phyloP scores from a whole-genome alignment of 495 filamentous ascomycete genomes.

The Hyaloscypha hepaticicola region DNA sequence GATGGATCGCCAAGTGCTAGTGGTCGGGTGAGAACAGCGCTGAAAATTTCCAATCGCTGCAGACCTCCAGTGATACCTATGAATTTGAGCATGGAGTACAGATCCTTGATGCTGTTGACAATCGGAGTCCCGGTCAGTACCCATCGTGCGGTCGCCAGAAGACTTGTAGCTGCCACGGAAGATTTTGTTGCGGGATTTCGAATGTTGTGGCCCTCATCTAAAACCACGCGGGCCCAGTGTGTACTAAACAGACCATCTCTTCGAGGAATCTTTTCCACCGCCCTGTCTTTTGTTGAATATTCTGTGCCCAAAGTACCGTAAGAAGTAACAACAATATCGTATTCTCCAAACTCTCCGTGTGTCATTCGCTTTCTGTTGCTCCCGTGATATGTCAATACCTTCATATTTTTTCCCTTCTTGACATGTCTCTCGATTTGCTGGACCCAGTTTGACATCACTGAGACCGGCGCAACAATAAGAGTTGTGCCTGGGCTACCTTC shows the following conservation, averaged over 20 bases:
- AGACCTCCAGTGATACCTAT: constrained; percentile 75
- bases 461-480: constrained; percentile 79
- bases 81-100: constrained; percentile 80
- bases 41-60: constrained; percentile 73
- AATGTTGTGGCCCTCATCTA: constrained; percentile 88
- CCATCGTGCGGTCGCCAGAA: constrained; percentile 77
- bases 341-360: constrained; percentile 51
- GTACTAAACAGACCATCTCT: constrained; percentile 58
- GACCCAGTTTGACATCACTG: constrained; percentile 92
- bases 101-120: constrained; percentile 76
- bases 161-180: constrained; percentile 61
- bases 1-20: constrained; percentile 57
- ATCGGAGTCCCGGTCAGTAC: constrained; percentile 80
- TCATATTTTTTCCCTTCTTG: constrained; percentile 54
- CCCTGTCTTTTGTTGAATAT: constrained; percentile 22
- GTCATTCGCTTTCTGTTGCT: constrained; percentile 54
- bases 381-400: constrained; percentile 76
- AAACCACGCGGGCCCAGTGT: constrained; percentile 77
- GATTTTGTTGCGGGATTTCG: constrained; percentile 74
- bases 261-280: constrained; percentile 16
- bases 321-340: constrained; percentile 80
- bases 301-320: constrained; percentile 63
- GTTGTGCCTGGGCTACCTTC: constrained; percentile 60
- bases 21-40: constrained; percentile 69
- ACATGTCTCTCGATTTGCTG: constrained; percentile 79